These are phyloP conservation scores for Verticillium nonalfalfae DNA, from an alignment of 2,329 filamentous ascomycete species.

Conservation along the genomic window DNA sequence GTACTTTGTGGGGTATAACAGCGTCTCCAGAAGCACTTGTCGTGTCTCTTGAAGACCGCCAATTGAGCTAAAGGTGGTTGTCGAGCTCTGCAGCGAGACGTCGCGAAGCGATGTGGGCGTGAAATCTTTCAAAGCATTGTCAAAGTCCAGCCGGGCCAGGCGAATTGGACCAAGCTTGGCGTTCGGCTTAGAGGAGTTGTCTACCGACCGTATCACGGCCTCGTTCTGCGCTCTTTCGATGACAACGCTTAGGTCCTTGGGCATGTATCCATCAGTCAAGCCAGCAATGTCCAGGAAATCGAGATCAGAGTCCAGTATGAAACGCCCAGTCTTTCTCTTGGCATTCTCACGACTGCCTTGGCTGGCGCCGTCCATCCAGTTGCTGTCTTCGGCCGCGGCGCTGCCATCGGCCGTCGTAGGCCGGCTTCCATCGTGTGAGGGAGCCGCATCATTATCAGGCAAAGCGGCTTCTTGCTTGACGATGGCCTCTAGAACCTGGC, in stretches of 20 bases:
- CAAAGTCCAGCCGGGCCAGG: conserved; percentile 71
- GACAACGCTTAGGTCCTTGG: conserved; percentile 81
- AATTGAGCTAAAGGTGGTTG: conserved; percentile 87
- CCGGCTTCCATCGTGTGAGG: conserved; percentile 40
- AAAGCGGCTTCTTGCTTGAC: conserved; percentile 48
- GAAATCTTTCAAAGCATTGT: conserved; percentile 80
- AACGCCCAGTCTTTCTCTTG: conserved; percentile 46
- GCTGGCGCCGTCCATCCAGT: conserved; percentile 72
- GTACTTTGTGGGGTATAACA: conserved; percentile 96
- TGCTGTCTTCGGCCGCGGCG: conserved; percentile 43
- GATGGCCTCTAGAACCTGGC: conserved; percentile 77
- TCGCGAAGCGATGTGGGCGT: conserved; percentile 92
- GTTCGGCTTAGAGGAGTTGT: conserved; percentile 36
- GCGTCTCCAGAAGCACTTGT: conserved; percentile 85
- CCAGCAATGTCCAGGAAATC: conserved; percentile 92
- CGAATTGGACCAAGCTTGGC: conserved; percentile 44
- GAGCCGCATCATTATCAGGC: conserved; percentile 23
- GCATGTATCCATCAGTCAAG: conserved; percentile 96
- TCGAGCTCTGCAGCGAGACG: conserved; percentile 87
- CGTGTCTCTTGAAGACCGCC: conserved; percentile 83
- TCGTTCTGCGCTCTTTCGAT: conserved; percentile 86
- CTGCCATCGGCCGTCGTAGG: conserved; percentile 51
- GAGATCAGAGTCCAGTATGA: conserved; percentile 67
- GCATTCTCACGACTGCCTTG: conserved; percentile 38
- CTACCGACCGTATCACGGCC: conserved; percentile 78